Conservation (phyloP, 352 stramenopile species). For the Phytophthora agathidicida region DNA sequence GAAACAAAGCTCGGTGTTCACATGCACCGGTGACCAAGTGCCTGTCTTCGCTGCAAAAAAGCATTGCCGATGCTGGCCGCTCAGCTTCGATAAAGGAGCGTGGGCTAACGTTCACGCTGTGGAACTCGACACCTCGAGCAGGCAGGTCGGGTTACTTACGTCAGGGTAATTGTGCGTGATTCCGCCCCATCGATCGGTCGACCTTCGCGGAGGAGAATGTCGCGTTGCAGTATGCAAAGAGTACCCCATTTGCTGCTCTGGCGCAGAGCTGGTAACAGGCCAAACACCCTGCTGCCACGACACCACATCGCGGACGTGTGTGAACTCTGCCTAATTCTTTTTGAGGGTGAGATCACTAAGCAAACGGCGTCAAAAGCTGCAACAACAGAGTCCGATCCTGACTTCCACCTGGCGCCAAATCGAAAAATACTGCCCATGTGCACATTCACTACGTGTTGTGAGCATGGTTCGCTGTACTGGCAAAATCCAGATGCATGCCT, state of each 20-base stretch:
- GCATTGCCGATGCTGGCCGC: not conserved
- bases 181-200: constrained; percentile 16
- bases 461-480: too few relatives aligned
- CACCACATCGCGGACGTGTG: not conserved
- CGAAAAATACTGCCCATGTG: constrained; percentile 25
- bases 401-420: constrained; percentile 19
- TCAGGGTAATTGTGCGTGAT: not conserved
- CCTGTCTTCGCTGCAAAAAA: not conserved
- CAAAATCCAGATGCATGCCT: constrained; percentile 9
- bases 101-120: constrained; percentile 17
- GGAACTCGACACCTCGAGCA: constrained; percentile 8
- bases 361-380: too few relatives aligned
- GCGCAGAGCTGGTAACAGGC: constrained; percentile 2
- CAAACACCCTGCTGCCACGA: constrained; percentile 14
- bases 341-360: too few relatives aligned
- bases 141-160: constrained; percentile 19
- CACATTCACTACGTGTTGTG: too few relatives aligned
- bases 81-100: not conserved
- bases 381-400: constrained; percentile 10
- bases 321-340: too few relatives aligned
- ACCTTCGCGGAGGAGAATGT: constrained; percentile 5
- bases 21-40: too few relatives aligned
- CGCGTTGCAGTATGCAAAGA: constrained; percentile 7
- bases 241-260: too few relatives aligned
- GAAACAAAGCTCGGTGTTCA: constrained; percentile 13